A percentile compares a stretch with the other conserved stretches of the same genome.
Conservation (phyloP, 2,329 filamentous ascomycete genomes). For the Metarhizium brunneum region DNA sequence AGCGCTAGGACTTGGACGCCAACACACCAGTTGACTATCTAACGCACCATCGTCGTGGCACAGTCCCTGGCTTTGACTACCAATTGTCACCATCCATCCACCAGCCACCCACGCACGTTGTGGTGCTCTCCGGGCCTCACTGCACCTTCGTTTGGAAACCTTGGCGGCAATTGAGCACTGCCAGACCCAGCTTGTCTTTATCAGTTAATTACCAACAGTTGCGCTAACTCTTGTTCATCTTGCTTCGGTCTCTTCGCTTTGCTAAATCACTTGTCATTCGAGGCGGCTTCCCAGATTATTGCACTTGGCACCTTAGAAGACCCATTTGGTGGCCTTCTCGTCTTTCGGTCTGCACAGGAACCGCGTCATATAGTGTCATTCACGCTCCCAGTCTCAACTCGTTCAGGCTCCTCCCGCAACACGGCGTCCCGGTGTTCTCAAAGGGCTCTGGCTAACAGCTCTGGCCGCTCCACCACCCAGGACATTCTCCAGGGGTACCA, state of each 20-base stretch:
- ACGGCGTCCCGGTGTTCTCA: not conserved
- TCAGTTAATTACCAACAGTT: not conserved
- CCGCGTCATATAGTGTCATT: not conserved
- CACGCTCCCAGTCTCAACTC: not conserved
- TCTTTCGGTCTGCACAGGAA: not conserved
- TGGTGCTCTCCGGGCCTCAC: not conserved
- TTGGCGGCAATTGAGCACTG: not conserved
- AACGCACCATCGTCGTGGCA: not conserved
- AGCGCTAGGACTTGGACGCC: not conserved
- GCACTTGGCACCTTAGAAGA: not conserved
- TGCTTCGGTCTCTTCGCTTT: not conserved
- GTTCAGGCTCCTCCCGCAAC: not conserved
- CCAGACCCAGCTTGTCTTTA: not conserved
- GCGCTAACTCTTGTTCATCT: not conserved
- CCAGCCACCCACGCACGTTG: not conserved
- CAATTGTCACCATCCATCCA: not conserved
- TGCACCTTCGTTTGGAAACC: not conserved
- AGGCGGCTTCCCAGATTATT: not conserved
- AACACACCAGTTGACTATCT: not conserved
- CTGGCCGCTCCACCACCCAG: not conserved
- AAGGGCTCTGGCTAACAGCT: not conserved
- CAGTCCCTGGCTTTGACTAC: not conserved
- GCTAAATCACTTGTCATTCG: not conserved
- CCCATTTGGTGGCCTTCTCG: not conserved
- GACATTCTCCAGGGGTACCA: constrained; percentile 1